Evolutionary conservation across 2,329 filamentous ascomycete genomes (phyloP).

Genomic region (Fusarium ramigenum): DNA sequence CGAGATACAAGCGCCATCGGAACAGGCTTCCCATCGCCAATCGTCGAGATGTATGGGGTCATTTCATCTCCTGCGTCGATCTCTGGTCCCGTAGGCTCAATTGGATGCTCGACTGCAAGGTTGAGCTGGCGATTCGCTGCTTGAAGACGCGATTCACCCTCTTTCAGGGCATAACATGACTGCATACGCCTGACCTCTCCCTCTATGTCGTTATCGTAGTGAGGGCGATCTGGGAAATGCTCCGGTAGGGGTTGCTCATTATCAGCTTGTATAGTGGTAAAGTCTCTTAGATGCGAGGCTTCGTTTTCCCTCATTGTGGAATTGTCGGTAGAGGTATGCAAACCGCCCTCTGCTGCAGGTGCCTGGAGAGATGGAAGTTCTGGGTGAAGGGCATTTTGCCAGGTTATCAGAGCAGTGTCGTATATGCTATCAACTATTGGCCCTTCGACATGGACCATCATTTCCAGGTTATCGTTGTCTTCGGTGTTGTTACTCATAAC

Average conservation of each 20-base stretch:
- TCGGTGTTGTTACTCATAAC: conserved; percentile 83
- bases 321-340: neutral
- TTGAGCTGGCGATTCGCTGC: conserved; percentile 74
- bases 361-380: conserved; percentile 9
- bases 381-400: conserved; percentile 65
- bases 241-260: conserved; percentile 53
- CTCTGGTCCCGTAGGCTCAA: conserved; percentile 64
- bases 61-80: conserved; percentile 63
- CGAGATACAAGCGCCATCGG: conserved; percentile 79
- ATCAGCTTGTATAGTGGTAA: neutral
- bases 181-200: conserved; percentile 72
- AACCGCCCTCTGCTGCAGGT: neutral
- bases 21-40: conserved; percentile 59
- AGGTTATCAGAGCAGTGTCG: conserved; percentile 77
- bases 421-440: conserved; percentile 80
- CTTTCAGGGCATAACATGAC: conserved; percentile 59
- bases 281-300: neutral
- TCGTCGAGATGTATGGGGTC: conserved; percentile 68
- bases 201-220: conserved; percentile 71
- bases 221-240: conserved; percentile 66
- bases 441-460: conserved; percentile 81
- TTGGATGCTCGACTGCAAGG: conserved; percentile 62
- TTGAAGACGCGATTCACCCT: conserved; percentile 63
- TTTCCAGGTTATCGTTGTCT: conserved; percentile 83
- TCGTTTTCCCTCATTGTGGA: neutral